Conservation (phyloP, 176 grass and related monocot genomes). For the barley (Hordeum vulgare) region MorexV3_pseudomolecules_assembly NC_058518.1:24807889-24808388, state of each 20-base stretch:
- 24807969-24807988: constrained; percentile 55
- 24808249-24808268: neutral
- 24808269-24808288: neutral
- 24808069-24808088: constrained; percentile 60
- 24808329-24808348: constrained; percentile 25
- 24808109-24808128: neutral
- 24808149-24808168: too few relatives aligned
- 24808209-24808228: neutral
- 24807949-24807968: constrained; percentile 83
- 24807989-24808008: constrained; percentile 41
- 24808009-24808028: constrained; percentile 85
- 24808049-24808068: constrained; percentile 82
- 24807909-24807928: neutral
- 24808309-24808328: neutral
- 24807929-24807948: neutral
- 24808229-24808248: neutral
- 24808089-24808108: constrained; percentile 77
- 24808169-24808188: neutral
- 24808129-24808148: neutral
- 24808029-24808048: constrained; percentile 69
- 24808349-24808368: constrained; percentile 72
- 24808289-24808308: neutral
- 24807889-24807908: neutral
- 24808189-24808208: neutral
- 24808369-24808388: constrained; percentile 71